Evolutionary conservation across 352 stramenopile species (phyloP), one percentile per base, ranked within the genome.

Genomic region (Aphanomyces invadans): DNA sequence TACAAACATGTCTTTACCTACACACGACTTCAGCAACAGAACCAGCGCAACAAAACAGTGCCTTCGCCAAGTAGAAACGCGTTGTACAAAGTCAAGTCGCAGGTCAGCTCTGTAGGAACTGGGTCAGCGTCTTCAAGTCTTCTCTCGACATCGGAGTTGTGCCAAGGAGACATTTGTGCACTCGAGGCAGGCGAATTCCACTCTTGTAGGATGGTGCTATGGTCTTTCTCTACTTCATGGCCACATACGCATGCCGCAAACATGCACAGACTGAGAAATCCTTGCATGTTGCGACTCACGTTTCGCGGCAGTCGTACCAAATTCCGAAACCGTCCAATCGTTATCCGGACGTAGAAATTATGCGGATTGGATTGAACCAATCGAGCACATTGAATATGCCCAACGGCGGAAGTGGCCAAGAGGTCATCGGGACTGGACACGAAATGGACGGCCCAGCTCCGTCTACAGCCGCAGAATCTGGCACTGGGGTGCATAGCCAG

Each of bases 1-100:
- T 45, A 92, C 81, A 67, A 83, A 88, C 56, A 84, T 89, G 53
- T 89, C 68, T 23, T 84, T 73, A 0, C 81, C 83, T 45, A 45
- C 39, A 62, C 29, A 25, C 7, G 66, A 54, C 46, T 15, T 31
- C 10, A 54, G 26, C 46, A n/a, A n/a, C 29, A 65, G 2, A 21
- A 26, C 9, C 29, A 51, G 28, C 0, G 10, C 28, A 32, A 17
- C 28, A 38, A 52, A 15, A 33, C 10, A 17, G 7, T 63, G 54
- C 55, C 55, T 56, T 48, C 36, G 7, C 23, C 2, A 19, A 25
- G 26, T 9, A 63, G 23, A 29, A 44, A 63, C 4, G 0, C 42
- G 15, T 5, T n/a, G 42, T 53, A 63, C 7, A 63, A 5, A 7
- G 36, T 19, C n/a, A 63, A 32, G 36, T 63, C 55, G 25, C 55